Evolutionary conservation across 2,329 filamentous ascomycete genomes (phyloP).

Genomic region (Epichloe gansuensis): DNA sequence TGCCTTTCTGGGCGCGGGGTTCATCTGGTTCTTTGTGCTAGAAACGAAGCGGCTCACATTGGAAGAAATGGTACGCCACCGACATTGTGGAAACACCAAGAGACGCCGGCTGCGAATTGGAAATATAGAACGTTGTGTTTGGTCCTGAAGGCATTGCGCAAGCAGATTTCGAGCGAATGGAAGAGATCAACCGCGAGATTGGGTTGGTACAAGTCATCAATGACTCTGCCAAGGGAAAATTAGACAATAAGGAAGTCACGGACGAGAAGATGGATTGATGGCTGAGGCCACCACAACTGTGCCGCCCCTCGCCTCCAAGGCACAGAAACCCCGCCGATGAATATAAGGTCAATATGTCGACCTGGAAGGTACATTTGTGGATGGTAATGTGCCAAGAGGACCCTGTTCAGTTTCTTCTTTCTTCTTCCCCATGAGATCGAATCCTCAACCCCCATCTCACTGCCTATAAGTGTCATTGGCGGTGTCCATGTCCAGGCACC

Average conservation of each 20-base stretch:
- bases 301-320: too few species aligned
- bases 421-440: too few species aligned
- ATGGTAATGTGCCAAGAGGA: too few species aligned
- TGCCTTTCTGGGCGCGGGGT: conserved; percentile 47
- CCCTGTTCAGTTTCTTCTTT: too few species aligned
- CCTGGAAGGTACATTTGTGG: too few species aligned
- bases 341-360: too few species aligned
- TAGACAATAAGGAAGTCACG: neutral
- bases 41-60: conserved; percentile 53
- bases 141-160: conserved; percentile 53
- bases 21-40: conserved; percentile 52
- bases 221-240: neutral
- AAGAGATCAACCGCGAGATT: conserved; percentile 59
- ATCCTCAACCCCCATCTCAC: too few species aligned
- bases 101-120: too few species aligned
- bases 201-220: conserved; percentile 32
- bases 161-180: conserved; percentile 58
- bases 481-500: too few species aligned
- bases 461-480: too few species aligned
- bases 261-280: neutral
- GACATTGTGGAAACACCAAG: neutral
- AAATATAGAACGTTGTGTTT: conserved; percentile 47
- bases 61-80: conserved; percentile 42
- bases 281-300: neutral
- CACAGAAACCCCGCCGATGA: too few species aligned